Base-by-base conservation (phyloP, 805 yeast species). In the Hanseniaspora vineae region DNA sequence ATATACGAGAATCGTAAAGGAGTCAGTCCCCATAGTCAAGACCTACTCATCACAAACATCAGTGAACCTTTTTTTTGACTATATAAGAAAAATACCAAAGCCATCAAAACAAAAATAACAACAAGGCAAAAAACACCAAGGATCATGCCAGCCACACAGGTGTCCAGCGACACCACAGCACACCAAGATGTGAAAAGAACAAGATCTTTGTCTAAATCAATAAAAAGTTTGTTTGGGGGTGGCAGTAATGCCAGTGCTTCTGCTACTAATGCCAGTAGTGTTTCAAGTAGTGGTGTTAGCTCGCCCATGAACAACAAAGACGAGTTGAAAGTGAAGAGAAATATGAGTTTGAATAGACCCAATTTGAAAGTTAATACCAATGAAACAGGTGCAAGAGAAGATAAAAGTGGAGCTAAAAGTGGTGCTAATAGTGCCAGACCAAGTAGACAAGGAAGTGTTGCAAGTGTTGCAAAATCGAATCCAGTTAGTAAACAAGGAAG, bases 181-280 rank as follows among this genome's bases (percentile, higher is more conserved):
- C n/a, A n/a, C n/a, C n/a, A n/a, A n/a, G 35, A 35, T 11, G 39
- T 54, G 13, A 48, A 53, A n/a, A 54, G 62, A 39, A 48, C 55
- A 2, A 56, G 56, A 40, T 58, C 64, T 1, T 40, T 60, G 5
- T 57, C 65, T 6, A 56, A 52, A 39, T 58, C 64, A 2, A 45
- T 60, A 10, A 58, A 58, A 42, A 58, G 54, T n/a, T 49, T 60
- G 15, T 60, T 60, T 37, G 55, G 52, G 18, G 42, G 35, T 23
- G 39, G 23, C 17, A 44, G 23, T 39, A 39, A 18, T 18, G 18
- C 8, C n/a, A 39, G 12, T 15, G n/a, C 3, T 39, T 8, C 14
- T 39, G n/a, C 14, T 9, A 39, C 3, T 15, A 39, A 15, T 39
- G n/a, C 14, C 4, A 15, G 23, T 39, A 39, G n/a, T 39, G n/a